phyloP scores from a whole-genome alignment of 352 stramenopile species.

The Pythium angustatum region DNA sequence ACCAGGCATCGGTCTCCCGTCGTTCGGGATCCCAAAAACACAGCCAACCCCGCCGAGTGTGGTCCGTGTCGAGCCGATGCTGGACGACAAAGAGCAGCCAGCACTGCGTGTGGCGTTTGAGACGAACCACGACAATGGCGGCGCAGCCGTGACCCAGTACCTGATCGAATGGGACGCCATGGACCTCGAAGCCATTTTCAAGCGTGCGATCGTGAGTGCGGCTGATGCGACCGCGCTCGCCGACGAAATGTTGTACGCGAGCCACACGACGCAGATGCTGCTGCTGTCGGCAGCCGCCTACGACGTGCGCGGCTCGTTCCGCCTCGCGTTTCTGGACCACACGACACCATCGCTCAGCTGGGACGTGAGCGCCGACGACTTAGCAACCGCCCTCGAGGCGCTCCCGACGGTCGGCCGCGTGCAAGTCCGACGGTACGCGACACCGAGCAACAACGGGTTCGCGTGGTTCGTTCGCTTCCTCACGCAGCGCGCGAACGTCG shows the following conservation, averaged over 20 bases:
- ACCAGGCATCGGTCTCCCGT: slow-evolving; percentile 61
- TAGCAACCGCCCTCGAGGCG: slow-evolving; percentile 77
- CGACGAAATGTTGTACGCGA: slow-evolving; percentile 77
- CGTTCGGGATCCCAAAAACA: slow-evolving; percentile 77
- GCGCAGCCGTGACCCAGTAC: slow-evolving; percentile 81
- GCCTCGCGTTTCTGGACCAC: slow-evolving; percentile 67
- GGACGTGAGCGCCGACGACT: slow-evolving; percentile 71
- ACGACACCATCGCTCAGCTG: slow-evolving; percentile 72
- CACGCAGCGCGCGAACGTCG: slow-evolving; percentile 49
- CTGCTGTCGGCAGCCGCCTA: slow-evolving; percentile 78
- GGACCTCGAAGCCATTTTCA: slow-evolving; percentile 63
- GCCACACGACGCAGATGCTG: slow-evolving; percentile 88
- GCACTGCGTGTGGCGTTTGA: slow-evolving; percentile 84
- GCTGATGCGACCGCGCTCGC: slow-evolving; percentile 34
- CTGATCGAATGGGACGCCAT: slow-evolving; percentile 94
- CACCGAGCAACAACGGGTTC: slow-evolving; percentile 62
- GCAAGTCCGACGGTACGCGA: slow-evolving; percentile 63
- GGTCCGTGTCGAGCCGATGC: slow-evolving; percentile 48
- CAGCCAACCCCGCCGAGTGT: slow-evolving; percentile 59
- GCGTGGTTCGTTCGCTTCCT: slow-evolving; percentile 84
- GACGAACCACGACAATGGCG: slow-evolving; percentile 75
- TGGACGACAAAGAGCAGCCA: slow-evolving; percentile 27
- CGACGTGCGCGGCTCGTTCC: slow-evolving; percentile 87
- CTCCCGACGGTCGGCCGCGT: slow-evolving; percentile 86
- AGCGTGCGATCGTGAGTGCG: slow-evolving; percentile 33